phyloP scores from a whole-genome alignment of 306 rosid genomes.

The Glycine tomentella region DNA sequence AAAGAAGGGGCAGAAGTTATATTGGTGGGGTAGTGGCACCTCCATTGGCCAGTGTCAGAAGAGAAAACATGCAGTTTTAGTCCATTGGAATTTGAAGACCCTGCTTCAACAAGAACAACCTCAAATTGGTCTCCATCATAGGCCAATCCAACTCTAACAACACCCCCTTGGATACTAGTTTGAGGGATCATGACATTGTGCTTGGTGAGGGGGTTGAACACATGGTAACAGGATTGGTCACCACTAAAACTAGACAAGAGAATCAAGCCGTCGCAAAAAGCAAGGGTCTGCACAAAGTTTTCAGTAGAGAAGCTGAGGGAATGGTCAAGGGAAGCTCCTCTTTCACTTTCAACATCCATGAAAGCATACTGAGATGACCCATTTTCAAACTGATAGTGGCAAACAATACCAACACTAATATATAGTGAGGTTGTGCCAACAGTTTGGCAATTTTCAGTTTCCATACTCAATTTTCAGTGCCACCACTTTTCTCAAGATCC shows the following conservation, averaged over 20 bases:
- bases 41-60: constrained; percentile 43
- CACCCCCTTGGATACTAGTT: background rate
- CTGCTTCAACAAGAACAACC: constrained; percentile 46
- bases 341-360: constrained; percentile 33
- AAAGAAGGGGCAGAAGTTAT: constrained; percentile 32
- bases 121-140: constrained; percentile 43
- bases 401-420: constrained; percentile 30
- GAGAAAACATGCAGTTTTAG: constrained; percentile 46
- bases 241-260: constrained; percentile 45
- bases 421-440: constrained; percentile 30
- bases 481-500: background rate
- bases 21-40: constrained; percentile 1
- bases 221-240: constrained; percentile 43
- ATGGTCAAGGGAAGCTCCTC: background rate
- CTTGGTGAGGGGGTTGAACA: constrained; percentile 45
- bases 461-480: constrained; percentile 42
- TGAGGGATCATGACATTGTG: constrained; percentile 33
- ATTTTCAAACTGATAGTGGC: constrained; percentile 55
- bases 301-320: constrained; percentile 47
- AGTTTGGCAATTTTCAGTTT: background rate
- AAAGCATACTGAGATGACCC: constrained; percentile 52
- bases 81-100: constrained; percentile 25
- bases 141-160: constrained; percentile 48
- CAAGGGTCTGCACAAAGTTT: constrained; percentile 51
- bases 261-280: constrained; percentile 49